A percentile compares a stretch with the other conserved stretches of the same genome.
Evolutionary conservation across 495 filamentous ascomycete species (phyloP).

Genomic region (Daldinia vernicosa): DNA sequence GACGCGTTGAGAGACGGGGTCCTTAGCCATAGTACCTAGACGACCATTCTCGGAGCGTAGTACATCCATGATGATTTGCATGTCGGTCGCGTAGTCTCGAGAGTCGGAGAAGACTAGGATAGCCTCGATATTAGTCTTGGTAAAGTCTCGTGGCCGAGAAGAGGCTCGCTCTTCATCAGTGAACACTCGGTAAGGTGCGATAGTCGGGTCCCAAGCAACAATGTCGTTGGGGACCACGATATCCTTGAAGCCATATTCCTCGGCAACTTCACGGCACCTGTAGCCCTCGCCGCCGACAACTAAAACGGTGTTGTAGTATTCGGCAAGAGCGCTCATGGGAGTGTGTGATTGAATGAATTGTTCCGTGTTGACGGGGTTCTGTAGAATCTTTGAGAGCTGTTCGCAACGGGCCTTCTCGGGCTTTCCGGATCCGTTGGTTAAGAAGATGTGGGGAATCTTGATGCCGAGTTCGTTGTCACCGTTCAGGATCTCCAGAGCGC

Average conservation of each 20-base stretch:
- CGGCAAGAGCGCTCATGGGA: slow-evolving; percentile 71
- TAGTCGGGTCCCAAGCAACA: slow-evolving; percentile 66
- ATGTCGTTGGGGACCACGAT: slow-evolving; percentile 74
- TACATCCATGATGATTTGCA: slow-evolving; percentile 86
- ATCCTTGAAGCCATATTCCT: slow-evolving; percentile 72
- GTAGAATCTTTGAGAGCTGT: slow-evolving; percentile 67
- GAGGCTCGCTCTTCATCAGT: slow-evolving; percentile 66
- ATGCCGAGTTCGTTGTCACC: slow-evolving; percentile 74
- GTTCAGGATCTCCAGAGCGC: slow-evolving; percentile 70
- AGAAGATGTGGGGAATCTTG: slow-evolving; percentile 76
- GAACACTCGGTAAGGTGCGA: slow-evolving; percentile 71
- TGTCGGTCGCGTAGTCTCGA: slow-evolving; percentile 83
- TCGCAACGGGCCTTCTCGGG: slow-evolving; percentile 64
- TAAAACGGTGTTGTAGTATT: slow-evolving; percentile 71
- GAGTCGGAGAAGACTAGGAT: slow-evolving; percentile 86
- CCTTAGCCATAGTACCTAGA: slow-evolving; percentile 71
- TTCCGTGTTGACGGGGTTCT: slow-evolving; percentile 65
- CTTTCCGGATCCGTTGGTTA: slow-evolving; percentile 74
- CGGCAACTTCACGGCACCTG: slow-evolving; percentile 71
- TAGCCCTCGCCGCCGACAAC: slow-evolving; percentile 74
- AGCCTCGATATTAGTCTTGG: slow-evolving; percentile 76
- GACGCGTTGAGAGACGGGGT: slow-evolving; percentile 71
- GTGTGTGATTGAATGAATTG: slow-evolving; percentile 76
- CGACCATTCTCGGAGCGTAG: slow-evolving; percentile 77
- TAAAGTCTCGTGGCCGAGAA: slow-evolving; percentile 69